Base-by-base conservation (phyloP, 352 stramenopile species). In the Chrysophaeum taylorii region DNA sequence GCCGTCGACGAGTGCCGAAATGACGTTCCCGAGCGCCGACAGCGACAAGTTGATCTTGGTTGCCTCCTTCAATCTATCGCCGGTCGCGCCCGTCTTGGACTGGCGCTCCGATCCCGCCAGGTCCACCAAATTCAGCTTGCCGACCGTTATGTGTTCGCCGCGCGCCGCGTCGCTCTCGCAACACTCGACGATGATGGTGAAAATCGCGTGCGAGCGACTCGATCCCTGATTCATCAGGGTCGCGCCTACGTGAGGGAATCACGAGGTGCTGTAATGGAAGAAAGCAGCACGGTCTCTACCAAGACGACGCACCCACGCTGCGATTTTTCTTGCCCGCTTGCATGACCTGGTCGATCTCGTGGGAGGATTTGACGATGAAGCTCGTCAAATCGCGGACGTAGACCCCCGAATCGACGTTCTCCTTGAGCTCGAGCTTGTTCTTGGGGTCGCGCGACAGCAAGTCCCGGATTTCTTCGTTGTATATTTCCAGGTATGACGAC, bases 151-250 rank as follows among this genome's bases (percentile, higher is more conserved):
- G 72, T 96, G 88, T 60, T 94, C 84, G 48, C 90, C 85, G 0
- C 84, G 84, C 23, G 64, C 77, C 76, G 43, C 76, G 39, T 85
- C 79, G 53, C 61, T 91, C 84, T 81, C 77, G 66, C 90, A 80
- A 64, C 90, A 90, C 78, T 98, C 92, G 61, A 98, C 87, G 18
- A 93, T 93, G 74, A 98, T 94, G 71, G 89, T 96, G 68, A 98
- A 98, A 27, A 98, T 90, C 21, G 87, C 94, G 82, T 98, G 94
- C 15, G 91, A 97, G 5, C 94, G 87, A 70, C 90, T 97, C 43
- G 87, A 97, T 71, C 94, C 92, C 31, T 86, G 79, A 79, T 99
- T 99, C 95, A 99, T 98, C 38, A 96, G 82, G 0, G 95, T 99
- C 0, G 89, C 87, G 4, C 89, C 94, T n/a, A n/a, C n/a, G n/a